These are phyloP conservation scores for Trametes versicolor DNA, from an alignment of 1,284 basidiomycete genomes.

Conservation along the genomic window DNA sequence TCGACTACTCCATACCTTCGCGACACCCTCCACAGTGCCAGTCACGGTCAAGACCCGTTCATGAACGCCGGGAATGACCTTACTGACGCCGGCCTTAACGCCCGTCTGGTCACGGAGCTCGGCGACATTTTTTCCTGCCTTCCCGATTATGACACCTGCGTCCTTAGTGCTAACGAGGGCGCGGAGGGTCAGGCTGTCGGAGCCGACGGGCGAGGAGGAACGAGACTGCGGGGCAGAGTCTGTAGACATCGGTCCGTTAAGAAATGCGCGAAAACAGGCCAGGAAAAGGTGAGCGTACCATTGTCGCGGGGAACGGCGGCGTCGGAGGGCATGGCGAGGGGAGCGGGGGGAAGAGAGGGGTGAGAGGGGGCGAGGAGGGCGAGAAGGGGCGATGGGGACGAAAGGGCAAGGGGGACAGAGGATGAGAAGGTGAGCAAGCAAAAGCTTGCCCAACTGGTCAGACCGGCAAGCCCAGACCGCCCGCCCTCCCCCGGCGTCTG, in stretches of 20 bases:
- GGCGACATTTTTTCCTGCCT: constrained; percentile 96
- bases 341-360: constrained; percentile 45
- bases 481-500: constrained; percentile 25
- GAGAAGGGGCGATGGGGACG: constrained; percentile 35
- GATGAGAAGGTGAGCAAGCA: constrained; percentile 42
- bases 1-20: constrained; percentile 67
- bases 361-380: constrained; percentile 41
- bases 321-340: constrained; percentile 68
- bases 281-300: constrained; percentile 46
- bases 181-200: constrained; percentile 86
- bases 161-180: constrained; percentile 96
- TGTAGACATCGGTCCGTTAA: constrained; percentile 28
- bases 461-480: constrained; percentile 34
- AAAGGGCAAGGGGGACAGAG: constrained; percentile 47
- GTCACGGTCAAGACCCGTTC: constrained; percentile 96
- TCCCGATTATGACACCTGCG: constrained; percentile 97
- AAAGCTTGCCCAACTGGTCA: constrained; percentile 33
- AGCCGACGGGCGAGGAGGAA: constrained; percentile 68
- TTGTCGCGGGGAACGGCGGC: constrained; percentile 61
- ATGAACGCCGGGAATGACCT: constrained; percentile 96
- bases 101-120: constrained; percentile 94
- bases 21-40: constrained; percentile 91
- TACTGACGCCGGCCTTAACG: constrained; percentile 98
- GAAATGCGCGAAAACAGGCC: constrained; percentile 22
- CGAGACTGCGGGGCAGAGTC: constrained; percentile 66